Conservation (phyloP, 2,329 filamentous ascomycete genomes). For the Cladosporium sp. region DNA sequence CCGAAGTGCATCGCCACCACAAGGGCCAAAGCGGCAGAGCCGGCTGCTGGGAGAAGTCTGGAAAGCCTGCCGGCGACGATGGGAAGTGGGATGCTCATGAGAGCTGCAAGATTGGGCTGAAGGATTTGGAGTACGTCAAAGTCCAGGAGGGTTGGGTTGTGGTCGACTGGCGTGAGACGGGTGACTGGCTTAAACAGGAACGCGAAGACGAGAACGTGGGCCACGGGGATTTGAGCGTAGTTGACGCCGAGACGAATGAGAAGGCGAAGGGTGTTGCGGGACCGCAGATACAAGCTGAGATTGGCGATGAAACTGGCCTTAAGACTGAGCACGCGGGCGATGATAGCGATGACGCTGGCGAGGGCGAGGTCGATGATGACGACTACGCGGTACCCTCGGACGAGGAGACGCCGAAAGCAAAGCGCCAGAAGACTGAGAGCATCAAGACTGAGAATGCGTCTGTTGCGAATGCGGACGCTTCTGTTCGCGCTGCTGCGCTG, state of each 20-base stretch:
- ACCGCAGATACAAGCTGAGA: too few species aligned
- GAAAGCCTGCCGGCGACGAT: conserved; percentile 1
- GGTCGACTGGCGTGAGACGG: neutral
- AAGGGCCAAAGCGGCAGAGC: conserved; percentile 11
- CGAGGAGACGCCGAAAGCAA: neutral
- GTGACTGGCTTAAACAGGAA: too few species aligned
- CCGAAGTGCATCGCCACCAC: conserved; percentile 24
- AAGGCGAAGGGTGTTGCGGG: too few species aligned
- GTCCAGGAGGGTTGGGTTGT: conserved; percentile 21
- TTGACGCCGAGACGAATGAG: too few species aligned
- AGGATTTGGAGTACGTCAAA: conserved; percentile 18
- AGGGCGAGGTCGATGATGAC: neutral
- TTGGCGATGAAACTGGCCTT: neutral
- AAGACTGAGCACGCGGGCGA: neutral
- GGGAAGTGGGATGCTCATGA: conserved; percentile 20
- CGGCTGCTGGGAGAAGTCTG: conserved; percentile 9
- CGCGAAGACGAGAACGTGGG: too few species aligned
- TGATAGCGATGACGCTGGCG: neutral
- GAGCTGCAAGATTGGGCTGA: conserved; percentile 19
- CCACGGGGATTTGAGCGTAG: too few species aligned
- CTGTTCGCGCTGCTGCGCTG: neutral
- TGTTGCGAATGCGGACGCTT: neutral
- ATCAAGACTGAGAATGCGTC: neutral
- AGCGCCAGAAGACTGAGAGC: neutral
- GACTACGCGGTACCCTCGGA: neutral